These are phyloP conservation scores for Diphasiastrum complanatum DNA, from an alignment of 83 land plant species.

Conservation along the genomic window DNA sequence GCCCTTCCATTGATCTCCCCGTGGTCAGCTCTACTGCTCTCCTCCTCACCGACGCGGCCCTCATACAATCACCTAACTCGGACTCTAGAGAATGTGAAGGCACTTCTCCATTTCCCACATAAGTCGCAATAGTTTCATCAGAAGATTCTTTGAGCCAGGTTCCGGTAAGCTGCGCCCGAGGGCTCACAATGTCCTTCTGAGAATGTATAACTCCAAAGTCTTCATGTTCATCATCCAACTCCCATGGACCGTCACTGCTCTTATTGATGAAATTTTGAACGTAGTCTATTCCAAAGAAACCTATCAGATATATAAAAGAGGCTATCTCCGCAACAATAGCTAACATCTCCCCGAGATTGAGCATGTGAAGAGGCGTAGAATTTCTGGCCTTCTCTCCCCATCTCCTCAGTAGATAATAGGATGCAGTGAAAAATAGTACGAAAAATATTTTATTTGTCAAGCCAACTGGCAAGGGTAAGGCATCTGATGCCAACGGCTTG, in stretches of 20 bases:
- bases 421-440: conserved; percentile 49
- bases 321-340: conserved; percentile 50
- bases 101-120: conserved; percentile 42
- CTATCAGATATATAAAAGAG: conserved; percentile 60
- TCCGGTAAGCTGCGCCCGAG: conserved; percentile 23
- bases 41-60: conserved; percentile 57
- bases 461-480: conserved; percentile 55
- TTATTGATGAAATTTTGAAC: conserved; percentile 44
- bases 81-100: conserved; percentile 66
- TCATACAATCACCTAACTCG: conserved; percentile 51
- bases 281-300: conserved; percentile 67
- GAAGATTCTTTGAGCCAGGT: background rate
- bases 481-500: conserved; percentile 50
- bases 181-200: background rate
- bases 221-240: conserved; percentile 13
- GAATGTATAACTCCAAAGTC: background rate
- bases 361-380: conserved; percentile 53
- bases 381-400: conserved; percentile 76
- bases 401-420: conserved; percentile 49
- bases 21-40: conserved; percentile 52
- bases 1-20: conserved; percentile 57
- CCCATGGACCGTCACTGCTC: conserved; percentile 18
- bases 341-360: conserved; percentile 47
- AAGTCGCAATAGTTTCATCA: conserved; percentile 53
- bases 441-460: conserved; percentile 58